Conservation (phyloP, 2,329 filamentous ascomycete genomes). For the Phialocephala subalpina region DNA sequence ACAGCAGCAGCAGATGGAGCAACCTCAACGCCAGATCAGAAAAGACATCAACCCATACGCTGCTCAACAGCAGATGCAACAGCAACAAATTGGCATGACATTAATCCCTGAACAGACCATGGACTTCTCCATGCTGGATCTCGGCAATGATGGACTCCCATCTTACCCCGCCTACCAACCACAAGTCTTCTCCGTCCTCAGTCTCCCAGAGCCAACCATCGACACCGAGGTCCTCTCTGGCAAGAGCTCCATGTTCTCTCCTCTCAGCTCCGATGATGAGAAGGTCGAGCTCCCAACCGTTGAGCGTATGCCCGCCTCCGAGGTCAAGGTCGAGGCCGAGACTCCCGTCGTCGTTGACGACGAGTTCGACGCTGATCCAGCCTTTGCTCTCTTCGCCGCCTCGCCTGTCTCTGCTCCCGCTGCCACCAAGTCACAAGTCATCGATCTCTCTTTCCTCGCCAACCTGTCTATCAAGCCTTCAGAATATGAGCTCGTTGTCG, state of each 20-base stretch:
- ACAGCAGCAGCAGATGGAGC: constrained; percentile 48
- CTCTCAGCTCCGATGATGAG: constrained; percentile 50
- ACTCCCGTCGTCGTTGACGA: constrained; percentile 51
- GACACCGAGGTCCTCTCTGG: constrained; percentile 72
- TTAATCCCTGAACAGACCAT: constrained; percentile 83
- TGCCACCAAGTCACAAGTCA: constrained; percentile 41
- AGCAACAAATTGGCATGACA: constrained; percentile 78
- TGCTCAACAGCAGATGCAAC: constrained; percentile 58
- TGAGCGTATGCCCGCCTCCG: constrained; percentile 45
- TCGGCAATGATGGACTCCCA: constrained; percentile 61
- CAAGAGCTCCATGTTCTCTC: constrained; percentile 66
- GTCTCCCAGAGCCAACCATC: constrained; percentile 65
- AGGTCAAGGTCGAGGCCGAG: constrained; percentile 39
- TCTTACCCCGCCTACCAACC: constrained; percentile 72
- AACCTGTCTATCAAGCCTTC: constrained; percentile 68
- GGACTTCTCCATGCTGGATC: constrained; percentile 76
- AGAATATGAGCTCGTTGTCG: constrained; percentile 70
- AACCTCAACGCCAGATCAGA: constrained; percentile 58
- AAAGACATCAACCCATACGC: constrained; percentile 74
- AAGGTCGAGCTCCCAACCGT: constrained; percentile 59
- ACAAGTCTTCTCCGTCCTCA: constrained; percentile 76
- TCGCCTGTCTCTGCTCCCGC: constrained; percentile 37
- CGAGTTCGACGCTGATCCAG: constrained; percentile 69
- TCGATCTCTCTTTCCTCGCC: constrained; percentile 58
- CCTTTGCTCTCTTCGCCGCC: constrained; percentile 67